Conservation (phyloP, 2,329 filamentous ascomycete species). For the Blumeriella jaapii region DNA sequence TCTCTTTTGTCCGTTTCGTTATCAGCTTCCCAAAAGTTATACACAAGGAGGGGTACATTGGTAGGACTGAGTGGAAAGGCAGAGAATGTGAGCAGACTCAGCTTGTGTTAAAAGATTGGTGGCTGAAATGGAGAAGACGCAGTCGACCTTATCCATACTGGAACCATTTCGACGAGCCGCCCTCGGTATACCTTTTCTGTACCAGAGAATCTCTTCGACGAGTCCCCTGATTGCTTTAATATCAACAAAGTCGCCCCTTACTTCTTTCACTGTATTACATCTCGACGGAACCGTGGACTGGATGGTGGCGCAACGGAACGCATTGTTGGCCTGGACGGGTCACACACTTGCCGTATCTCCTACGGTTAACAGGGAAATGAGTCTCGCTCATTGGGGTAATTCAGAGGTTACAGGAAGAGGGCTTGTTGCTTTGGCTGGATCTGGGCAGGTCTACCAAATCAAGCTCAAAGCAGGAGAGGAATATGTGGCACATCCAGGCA, state of each 20-base stretch:
- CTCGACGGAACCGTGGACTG: slow-evolving; percentile 92
- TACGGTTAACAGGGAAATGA: slow-evolving; percentile 61
- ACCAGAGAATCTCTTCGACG: slow-evolving; percentile 81
- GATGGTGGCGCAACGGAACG: slow-evolving; percentile 80
- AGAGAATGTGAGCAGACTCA: slow-evolving; percentile 56
- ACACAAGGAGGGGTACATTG: slow-evolving; percentile 82
- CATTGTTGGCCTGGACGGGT: slow-evolving; percentile 92
- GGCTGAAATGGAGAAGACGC: slow-evolving; percentile 41
- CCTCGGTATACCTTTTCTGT: slow-evolving; percentile 86
- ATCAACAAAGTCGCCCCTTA: slow-evolving; percentile 74
- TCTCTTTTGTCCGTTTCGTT: slow-evolving; percentile 89
- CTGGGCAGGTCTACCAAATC: slow-evolving; percentile 82
- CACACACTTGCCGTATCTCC: slow-evolving; percentile 70
- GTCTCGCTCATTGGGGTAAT: slow-evolving; percentile 82
- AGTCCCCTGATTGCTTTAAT: slow-evolving; percentile 81
- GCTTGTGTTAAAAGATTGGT: not conserved
- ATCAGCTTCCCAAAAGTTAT: slow-evolving; percentile 86
- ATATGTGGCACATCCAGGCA: slow-evolving; percentile 82
- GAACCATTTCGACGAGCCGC: slow-evolving; percentile 70
- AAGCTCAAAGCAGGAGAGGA: slow-evolving; percentile 73
- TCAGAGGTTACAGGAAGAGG: slow-evolving; percentile 82
- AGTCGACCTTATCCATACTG: slow-evolving; percentile 80
- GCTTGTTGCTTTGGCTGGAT: slow-evolving; percentile 71
- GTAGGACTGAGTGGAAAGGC: slow-evolving; percentile 82
- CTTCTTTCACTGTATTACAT: slow-evolving; percentile 77